Evolutionary conservation across 257 asterid species (phyloP), one percentile per base, ranked within the genome.

Genomic region (Solanum piurae): DNA sequence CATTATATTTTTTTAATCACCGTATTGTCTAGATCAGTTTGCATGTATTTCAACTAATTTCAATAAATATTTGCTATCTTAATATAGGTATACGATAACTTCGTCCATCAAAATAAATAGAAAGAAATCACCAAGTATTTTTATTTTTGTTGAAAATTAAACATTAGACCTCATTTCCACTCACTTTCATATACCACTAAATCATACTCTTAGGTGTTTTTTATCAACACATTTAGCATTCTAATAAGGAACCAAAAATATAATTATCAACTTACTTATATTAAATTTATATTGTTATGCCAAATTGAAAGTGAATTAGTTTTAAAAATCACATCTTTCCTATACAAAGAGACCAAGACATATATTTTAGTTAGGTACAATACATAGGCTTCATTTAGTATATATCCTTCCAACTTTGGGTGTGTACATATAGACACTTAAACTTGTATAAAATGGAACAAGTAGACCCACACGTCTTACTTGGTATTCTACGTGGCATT

Each of bases 11-110:
- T 7, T 14, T 29, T 29, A 49, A 16, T 52, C 62, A 31, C 9
- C 0, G 0, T 31, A 31, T 0, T 5, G 0, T 52, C 23, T 14
- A 0, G 0, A 69, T 6, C 6, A 69, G 0, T 0, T 58, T 58
- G 68, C 5, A 0, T 20, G 12, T 58, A 21, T 58, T 0, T 58
- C 5, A 21, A 58, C 0, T 25, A 11, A 66, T 60, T 21, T 21
- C 9, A 55, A 6, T 1, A 55, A 7, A 60, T 60, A 60, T 21
- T 66, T 29, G 7, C 6, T 33, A 34, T 3, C 7, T 34, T 36
- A 72, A 7, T 4, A 72, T 4, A 16, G 13, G 7, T 34, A 34
- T 7, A 1, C 2, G 0, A 34, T 73, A 9, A 18, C 4, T 72
- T 4, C 1, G 0, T 4, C 4, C 27, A 33, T 4, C 2, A 13